Evolutionary conservation across 192 early-diverging fungal species (phyloP), one percentile per base, ranked within the genome.

Genomic region (Rhizophagus clarus): DNA sequence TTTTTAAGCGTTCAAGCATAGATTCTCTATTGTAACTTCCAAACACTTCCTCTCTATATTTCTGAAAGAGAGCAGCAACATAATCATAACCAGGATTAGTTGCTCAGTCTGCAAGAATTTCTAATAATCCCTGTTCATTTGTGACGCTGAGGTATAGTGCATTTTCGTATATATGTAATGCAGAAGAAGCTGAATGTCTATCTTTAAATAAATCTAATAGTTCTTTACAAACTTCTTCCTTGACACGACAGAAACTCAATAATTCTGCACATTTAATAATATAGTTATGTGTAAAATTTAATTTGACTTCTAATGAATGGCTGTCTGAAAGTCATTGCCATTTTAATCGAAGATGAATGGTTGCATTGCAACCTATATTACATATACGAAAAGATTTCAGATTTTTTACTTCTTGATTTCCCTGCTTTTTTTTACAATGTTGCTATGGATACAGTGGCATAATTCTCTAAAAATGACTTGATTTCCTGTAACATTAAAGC

Each of bases 201-300:
- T n/a, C n/a, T n/a, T n/a, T n/a, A n/a, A n/a, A n/a, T n/a, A n/a
- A n/a, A n/a, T n/a, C n/a, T n/a, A n/a, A n/a, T n/a, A n/a, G n/a
- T n/a, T n/a, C n/a, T n/a, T n/a, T n/a, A n/a, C n/a, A n/a, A n/a
- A n/a, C n/a, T n/a, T n/a, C n/a, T n/a, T 42, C 31, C 6, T 71
- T 40, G 22, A 71, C 37, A 71, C 22, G 69, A 20, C 22, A 31
- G 31, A 71, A 71, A 71, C 69, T 71, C 10, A 32, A 31, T 40
- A 22, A 71, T 40, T 71, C 37, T 31, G 37, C 69, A n/a, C 24
- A 71, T 29, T 71, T 71, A 71, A 66, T 66, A 28, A 66, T 31
- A 22, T 11, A 20, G 20, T 66, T 66, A 31, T 66, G 63, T 2
- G 9, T 71, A 40, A 71, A 71, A 8, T 37, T 40, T n/a, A n/a